Evolutionary conservation across 139 green algal species (phyloP).

Genomic region (Eudorina sp.): DNA sequence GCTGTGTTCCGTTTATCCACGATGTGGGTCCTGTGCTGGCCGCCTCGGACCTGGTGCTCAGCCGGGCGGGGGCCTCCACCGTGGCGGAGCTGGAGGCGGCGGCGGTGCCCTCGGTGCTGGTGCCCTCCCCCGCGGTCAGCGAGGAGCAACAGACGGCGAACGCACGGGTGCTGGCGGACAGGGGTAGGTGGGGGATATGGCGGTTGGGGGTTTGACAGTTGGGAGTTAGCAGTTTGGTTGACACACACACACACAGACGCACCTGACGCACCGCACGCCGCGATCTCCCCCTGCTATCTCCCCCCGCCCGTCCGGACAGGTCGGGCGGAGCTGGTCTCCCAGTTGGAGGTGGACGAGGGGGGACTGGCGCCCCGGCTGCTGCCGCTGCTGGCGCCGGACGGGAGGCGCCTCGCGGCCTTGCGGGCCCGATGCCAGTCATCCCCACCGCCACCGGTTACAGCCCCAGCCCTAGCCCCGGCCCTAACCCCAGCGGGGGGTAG

Average conservation of each 20-base stretch:
- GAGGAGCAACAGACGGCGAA: conserved; percentile 44
- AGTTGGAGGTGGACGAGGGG: conserved; percentile 23
- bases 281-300: too few relatives aligned
- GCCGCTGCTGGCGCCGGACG: conserved; percentile 15
- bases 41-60: conserved; percentile 30
- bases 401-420: not conserved
- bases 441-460: too few relatives aligned
- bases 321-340: not conserved
- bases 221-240: too few relatives aligned
- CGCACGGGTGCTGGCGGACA: not conserved
- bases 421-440: too few relatives aligned
- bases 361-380: conserved; percentile 19
- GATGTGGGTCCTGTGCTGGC: conserved; percentile 7
- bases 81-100: conserved; percentile 18
- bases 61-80: conserved; percentile 22
- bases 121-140: conserved; percentile 27
- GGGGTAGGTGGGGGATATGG: not conserved
- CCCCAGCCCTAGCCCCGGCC: too few relatives aligned
- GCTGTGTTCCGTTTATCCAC: not conserved
- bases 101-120: not conserved
- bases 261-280: too few relatives aligned
- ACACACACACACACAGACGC: too few relatives aligned
- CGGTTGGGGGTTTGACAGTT: not conserved
- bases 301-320: too few relatives aligned
- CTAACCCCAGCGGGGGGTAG: too few relatives aligned